Percentiles rank a stretch among this genome's conserved stretches.
phyloP scores from a whole-genome alignment of 371 early-diverging fungal genomes.

The Funneliformis caledonium region DNA sequence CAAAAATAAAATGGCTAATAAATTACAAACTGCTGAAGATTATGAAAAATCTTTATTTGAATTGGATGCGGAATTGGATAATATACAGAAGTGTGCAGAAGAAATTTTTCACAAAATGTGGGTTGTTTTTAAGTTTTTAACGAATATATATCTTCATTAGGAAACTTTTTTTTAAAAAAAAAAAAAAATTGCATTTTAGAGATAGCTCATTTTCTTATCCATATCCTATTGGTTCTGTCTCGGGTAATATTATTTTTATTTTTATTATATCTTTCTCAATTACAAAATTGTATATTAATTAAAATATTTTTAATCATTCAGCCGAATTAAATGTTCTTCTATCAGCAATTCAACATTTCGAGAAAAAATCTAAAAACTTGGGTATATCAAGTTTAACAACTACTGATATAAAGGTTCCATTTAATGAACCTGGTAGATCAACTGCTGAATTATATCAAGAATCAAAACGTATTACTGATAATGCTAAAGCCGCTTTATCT shows the following conservation, averaged over 20 bases:
- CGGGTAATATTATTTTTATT: neutral
- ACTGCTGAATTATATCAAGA: neutral
- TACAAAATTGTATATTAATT: neutral
- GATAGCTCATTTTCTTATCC: constrained; percentile 33
- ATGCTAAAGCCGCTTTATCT: constrained; percentile 10
- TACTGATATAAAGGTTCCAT: neutral
- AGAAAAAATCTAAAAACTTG: neutral
- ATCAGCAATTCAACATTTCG: constrained; percentile 21
- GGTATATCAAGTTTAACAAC: constrained; percentile 16
- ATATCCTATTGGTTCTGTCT: constrained; percentile 6
- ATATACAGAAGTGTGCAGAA: constrained; percentile 8
- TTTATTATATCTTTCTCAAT: neutral
- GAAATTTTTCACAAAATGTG: constrained; percentile 33
- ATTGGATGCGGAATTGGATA: constrained; percentile 14
- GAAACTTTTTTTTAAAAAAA: neutral
- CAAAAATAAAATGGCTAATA: neutral
- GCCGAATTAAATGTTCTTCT: constrained; percentile 28
- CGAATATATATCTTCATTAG: neutral
- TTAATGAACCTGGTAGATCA: neutral
- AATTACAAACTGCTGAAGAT: neutral
- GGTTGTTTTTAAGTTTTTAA: neutral
- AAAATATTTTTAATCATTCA: neutral
- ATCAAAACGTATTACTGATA: constrained; percentile 10
- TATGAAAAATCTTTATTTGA: neutral
- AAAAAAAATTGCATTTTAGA: neutral